phyloP scores from a whole-genome alignment of 345 rosid species.

The Anacardium occidentale region DNA sequence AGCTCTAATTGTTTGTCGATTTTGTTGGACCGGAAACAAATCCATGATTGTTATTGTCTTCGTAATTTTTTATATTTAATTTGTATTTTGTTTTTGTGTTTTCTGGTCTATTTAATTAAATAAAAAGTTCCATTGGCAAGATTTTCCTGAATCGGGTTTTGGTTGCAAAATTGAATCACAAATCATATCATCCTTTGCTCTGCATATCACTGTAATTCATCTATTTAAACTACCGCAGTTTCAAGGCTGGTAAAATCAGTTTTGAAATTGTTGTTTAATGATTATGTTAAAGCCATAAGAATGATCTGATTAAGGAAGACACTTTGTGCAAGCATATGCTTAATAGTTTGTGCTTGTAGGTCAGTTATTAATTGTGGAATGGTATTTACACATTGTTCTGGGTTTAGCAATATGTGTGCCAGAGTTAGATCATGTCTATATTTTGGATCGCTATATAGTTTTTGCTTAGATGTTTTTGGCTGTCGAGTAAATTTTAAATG shows the following conservation, averaged over 20 bases:
- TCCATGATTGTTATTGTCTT: neutral
- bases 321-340: neutral
- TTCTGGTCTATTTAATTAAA: neutral
- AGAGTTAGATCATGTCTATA: neutral
- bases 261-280: neutral
- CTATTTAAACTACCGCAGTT: neutral
- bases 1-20: neutral
- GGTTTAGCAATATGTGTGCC: neutral
- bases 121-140: too few species aligned
- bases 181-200: neutral
- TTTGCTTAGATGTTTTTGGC: neutral
- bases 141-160: neutral
- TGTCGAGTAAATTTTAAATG: neutral
- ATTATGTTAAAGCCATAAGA: neutral
- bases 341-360: neutral
- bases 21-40: neutral
- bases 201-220: neutral
- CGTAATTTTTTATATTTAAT: neutral
- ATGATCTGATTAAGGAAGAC: neutral
- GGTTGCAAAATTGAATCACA: neutral
- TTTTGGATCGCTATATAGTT: neutral
- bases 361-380: neutral
- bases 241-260: neutral
- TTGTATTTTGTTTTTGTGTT: neutral
- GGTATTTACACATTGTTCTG: neutral